Evolutionary conservation across 2,329 filamentous ascomycete species (phyloP).

Genomic region (Parafenestella ontariensis): DNA sequence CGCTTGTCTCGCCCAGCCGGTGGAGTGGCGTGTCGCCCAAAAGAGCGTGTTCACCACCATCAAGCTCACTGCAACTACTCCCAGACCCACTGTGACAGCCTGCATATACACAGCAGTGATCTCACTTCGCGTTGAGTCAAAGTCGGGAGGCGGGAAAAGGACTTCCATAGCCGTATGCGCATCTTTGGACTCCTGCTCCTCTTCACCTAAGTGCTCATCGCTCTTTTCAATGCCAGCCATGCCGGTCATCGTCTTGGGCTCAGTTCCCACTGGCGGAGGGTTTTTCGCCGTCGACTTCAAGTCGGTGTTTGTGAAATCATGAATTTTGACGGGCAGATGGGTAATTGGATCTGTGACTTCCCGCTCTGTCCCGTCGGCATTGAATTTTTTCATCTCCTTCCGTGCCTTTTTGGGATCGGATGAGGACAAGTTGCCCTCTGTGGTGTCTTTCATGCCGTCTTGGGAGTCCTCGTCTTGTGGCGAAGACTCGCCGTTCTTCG

Average conservation of each 20-base stretch:
- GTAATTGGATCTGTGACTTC: constrained; percentile 77
- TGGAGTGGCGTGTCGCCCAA: constrained; percentile 38
- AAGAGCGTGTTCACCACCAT: constrained; percentile 45
- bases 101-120: constrained; percentile 55
- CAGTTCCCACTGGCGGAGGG: constrained; percentile 50
- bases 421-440: constrained; percentile 47
- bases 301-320: constrained; percentile 71
- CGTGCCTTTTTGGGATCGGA: constrained; percentile 55
- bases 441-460: constrained; percentile 51
- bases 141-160: constrained; percentile 63
- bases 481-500: constrained; percentile 16
- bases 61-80: constrained; percentile 44
- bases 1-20: constrained; percentile 41
- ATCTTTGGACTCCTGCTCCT: constrained; percentile 52
- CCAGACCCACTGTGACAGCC: constrained; percentile 52
- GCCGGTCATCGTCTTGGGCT: constrained; percentile 54
- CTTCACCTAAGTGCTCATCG: constrained; percentile 52
- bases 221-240: constrained; percentile 55
- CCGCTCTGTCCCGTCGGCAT: constrained; percentile 57
- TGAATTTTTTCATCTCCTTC: constrained; percentile 59
- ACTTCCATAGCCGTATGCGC: constrained; percentile 56
- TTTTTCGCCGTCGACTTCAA: constrained; percentile 60
- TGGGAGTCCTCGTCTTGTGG: constrained; percentile 29
- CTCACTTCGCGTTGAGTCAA: constrained; percentile 53
- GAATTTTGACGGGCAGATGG: constrained; percentile 71